Conservation (phyloP, 1,139 yeast genomes). For the Pichia sp. region DNA sequence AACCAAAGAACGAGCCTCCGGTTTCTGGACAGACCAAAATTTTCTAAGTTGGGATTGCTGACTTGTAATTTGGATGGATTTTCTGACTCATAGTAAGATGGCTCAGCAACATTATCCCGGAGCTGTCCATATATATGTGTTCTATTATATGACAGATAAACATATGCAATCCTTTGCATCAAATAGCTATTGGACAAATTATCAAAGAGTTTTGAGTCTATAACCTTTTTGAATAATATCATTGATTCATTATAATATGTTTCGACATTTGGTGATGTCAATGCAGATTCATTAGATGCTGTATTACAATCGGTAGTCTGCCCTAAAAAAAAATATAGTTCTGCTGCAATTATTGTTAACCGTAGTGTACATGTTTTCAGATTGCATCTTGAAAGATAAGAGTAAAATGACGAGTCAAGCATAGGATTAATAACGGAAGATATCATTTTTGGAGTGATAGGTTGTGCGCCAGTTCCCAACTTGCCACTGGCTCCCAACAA, state of each 20-base stretch:
- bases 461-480: slow-evolving; percentile 32
- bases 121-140: background rate
- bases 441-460: slow-evolving; percentile 44
- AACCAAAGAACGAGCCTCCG: slow-evolving; percentile 81
- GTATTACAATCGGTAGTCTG: slow-evolving; percentile 23
- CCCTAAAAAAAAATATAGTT: slow-evolving; percentile 41
- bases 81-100: slow-evolving; percentile 32
- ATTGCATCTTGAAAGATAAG: slow-evolving; percentile 58
- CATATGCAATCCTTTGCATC: slow-evolving; percentile 38
- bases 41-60: slow-evolving; percentile 34
- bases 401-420: slow-evolving; percentile 61
- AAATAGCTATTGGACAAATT: slow-evolving; percentile 40
- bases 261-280: slow-evolving; percentile 24
- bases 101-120: background rate
- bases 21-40: slow-evolving; percentile 53
- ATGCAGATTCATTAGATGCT: background rate
- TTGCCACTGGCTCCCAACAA: slow-evolving; percentile 52
- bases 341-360: slow-evolving; percentile 39
- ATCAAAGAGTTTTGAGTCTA: slow-evolving; percentile 38
- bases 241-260: slow-evolving; percentile 46
- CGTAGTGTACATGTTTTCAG: slow-evolving; percentile 60
- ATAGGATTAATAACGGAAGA: slow-evolving; percentile 61
- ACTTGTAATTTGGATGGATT: slow-evolving; percentile 38
- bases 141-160: slow-evolving; percentile 36
- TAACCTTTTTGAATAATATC: slow-evolving; percentile 43